A percentile compares a stretch with the other conserved stretches of the same genome.
These are phyloP conservation scores for Pseudodiploospora longispora DNA, from an alignment of 2,329 filamentous ascomycete species.

Conservation along the genomic window DNA sequence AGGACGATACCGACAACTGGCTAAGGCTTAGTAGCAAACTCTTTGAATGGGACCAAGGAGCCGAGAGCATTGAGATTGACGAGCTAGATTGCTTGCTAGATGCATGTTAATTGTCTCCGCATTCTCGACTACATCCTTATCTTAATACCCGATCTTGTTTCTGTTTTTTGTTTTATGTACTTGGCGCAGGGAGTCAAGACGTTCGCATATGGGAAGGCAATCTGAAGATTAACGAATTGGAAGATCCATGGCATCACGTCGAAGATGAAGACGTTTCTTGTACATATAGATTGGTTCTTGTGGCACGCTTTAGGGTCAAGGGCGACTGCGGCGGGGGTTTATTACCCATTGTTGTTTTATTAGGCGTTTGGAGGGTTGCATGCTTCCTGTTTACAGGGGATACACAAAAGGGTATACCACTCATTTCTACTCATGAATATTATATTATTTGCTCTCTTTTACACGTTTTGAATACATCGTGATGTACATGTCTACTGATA, in stretches of 20 bases:
- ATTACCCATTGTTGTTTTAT: not conserved
- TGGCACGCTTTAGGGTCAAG: not conserved
- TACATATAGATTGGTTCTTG: slow-evolving; percentile 15
- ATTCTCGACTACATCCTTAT: slow-evolving; percentile 1
- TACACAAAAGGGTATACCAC: slow-evolving; percentile 10
- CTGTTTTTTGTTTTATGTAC: slow-evolving; percentile 1
- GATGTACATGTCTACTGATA: not conserved
- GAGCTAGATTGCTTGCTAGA: slow-evolving; percentile 86
- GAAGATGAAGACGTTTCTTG: slow-evolving; percentile 21
- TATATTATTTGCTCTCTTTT: not conserved
- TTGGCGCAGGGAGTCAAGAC: slow-evolving; percentile 6
- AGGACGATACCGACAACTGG: slow-evolving; percentile 31
- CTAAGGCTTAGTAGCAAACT: slow-evolving; percentile 30
- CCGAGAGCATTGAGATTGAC: slow-evolving; percentile 84
- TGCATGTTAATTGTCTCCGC: slow-evolving; percentile 46
- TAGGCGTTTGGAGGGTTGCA: not conserved
- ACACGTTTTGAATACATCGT: not conserved
- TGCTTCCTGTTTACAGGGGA: not conserved
- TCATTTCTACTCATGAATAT: slow-evolving; percentile 1
- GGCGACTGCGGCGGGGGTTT: no score
- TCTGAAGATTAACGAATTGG: not conserved
- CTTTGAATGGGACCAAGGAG: slow-evolving; percentile 59
- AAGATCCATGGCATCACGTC: slow-evolving; percentile 14
- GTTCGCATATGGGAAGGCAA: slow-evolving; percentile 2
- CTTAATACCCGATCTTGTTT: slow-evolving; percentile 1